These are phyloP conservation scores for Microdochium bolleyi DNA, from an alignment of 2,329 filamentous ascomycete species.

Conservation along the genomic window DNA sequence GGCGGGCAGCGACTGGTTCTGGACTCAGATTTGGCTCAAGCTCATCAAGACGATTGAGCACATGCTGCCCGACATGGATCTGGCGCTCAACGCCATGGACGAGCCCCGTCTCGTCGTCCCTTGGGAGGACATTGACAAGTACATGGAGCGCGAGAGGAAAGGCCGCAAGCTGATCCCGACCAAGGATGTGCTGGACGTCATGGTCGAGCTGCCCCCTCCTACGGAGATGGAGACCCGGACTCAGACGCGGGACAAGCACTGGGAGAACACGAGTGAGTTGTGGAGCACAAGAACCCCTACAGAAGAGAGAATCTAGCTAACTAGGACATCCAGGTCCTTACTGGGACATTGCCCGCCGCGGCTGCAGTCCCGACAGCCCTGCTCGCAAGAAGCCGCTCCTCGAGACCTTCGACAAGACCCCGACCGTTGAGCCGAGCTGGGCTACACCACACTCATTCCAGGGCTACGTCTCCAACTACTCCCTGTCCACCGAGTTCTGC, in stretches of 20 bases:
- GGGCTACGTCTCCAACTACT: constrained; percentile 56
- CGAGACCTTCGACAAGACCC: constrained; percentile 34
- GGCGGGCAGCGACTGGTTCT: constrained; percentile 47
- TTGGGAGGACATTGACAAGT: constrained; percentile 50
- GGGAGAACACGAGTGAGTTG: constrained; percentile 41
- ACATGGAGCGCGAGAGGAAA: constrained; percentile 43
- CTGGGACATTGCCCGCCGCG: constrained; percentile 49
- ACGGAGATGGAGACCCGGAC: constrained; percentile 24
- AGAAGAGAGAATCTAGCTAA: constrained; percentile 4
- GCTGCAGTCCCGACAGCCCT: constrained; percentile 55
- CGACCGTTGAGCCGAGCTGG: constrained; percentile 34
- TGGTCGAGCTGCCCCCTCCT: constrained; percentile 30
- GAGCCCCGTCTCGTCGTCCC: constrained; percentile 57
- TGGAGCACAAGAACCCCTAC: constrained; percentile 3
- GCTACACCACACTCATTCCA: constrained; percentile 40
- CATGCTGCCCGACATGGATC: constrained; percentile 58
- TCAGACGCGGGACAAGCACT: constrained; percentile 31
- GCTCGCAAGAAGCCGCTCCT: constrained; percentile 41
- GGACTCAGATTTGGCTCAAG: constrained; percentile 47
- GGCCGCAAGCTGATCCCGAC: constrained; percentile 33
- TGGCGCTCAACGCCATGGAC: constrained; percentile 60
- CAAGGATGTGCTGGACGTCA: constrained; percentile 34
- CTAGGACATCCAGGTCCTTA: constrained; percentile 31
- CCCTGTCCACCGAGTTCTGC: constrained; percentile 53
- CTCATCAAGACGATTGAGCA: constrained; percentile 45